A percentile compares a stretch with the other conserved stretches of the same genome.
Conservation (phyloP, 495 filamentous ascomycete genomes). For the Penicillium cosmopolitanum region DNA sequence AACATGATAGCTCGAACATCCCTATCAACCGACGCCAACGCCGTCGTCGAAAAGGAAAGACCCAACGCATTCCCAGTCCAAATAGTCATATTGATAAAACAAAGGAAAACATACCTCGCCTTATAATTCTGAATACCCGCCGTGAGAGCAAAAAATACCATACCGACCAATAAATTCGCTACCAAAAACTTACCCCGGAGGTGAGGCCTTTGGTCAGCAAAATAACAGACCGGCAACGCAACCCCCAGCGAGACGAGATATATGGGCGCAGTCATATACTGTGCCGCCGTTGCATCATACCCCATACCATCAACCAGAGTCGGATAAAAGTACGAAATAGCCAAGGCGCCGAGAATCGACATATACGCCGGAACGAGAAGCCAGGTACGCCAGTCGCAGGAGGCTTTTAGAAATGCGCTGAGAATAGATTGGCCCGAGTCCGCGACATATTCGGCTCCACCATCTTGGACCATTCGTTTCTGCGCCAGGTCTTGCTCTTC, state of each 20-base stretch:
- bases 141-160: slow-evolving; percentile 17
- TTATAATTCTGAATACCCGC: slow-evolving; percentile 9
- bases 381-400: slow-evolving; percentile 11
- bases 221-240: neutral
- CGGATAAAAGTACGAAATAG: slow-evolving; percentile 43
- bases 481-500: neutral
- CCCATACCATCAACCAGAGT: slow-evolving; percentile 43
- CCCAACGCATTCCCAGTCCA: slow-evolving; percentile 11
- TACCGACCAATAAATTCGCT: neutral
- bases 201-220: neutral
- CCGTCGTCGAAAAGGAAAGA: slow-evolving; percentile 12
- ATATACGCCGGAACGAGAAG: slow-evolving; percentile 7
- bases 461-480: neutral
- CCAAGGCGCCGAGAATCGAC: slow-evolving; percentile 3
- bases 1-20: slow-evolving; percentile 15
- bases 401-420: neutral
- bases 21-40: slow-evolving; percentile 5
- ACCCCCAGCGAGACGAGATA: neutral
- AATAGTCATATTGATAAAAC: slow-evolving; percentile 14
- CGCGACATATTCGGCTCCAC: neutral
- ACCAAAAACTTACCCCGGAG: neutral
- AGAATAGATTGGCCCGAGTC: neutral
- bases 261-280: neutral
- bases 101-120: slow-evolving; percentile 12
- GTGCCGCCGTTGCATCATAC: neutral